Base-by-base conservation (phyloP, 2,329 filamentous ascomycete species). In the Calonectria pseudoturangicola region DNA sequence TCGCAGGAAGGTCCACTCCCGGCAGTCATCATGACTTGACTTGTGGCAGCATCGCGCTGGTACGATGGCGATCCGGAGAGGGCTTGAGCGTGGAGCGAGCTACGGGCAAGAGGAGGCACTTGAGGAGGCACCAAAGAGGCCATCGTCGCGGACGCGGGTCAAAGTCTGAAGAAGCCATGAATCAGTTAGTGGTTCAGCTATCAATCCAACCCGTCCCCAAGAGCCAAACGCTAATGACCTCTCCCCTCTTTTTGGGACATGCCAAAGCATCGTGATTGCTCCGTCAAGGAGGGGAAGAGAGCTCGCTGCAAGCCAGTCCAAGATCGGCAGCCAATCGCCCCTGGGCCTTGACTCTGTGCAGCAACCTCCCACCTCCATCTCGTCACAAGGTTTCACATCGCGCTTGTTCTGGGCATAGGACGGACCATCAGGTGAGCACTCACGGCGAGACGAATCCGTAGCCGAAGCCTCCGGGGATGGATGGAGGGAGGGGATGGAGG, bases 361-460 rank as follows among this genome's bases (percentile, higher is more conserved):
- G 47, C 15, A 21, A 21, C 21, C 21, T 21, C 21, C 21, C 21
- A 56, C 76, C 58, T 79, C 77, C 76, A 68, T 77, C 50, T 66
- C 69, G 50, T 64, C 78, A 78, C 77, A 80, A 80, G 76, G 78
- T 80, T 80, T 79, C 76, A 76, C 73, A 27, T 30, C 54, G 75
- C 66, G 50, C 74, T 72, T 70, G 68, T 66, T 71, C 50, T 45
- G 60, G 48, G 54, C 66, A 63, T 70, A 68, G 66, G 68, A 71
- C 71, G 70, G 73, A 66, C 70, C 68, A 77, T 80, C 78, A 80
- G 77, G 78, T 80, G 78, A 80, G 78, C 74, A 73, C 43, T 21
- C 77, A 72, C 76, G 41, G 48, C 45, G 27, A 68, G 68, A 78
- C 73, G 74, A 68, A 76, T 75, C 76, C 68, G 72, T 68, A 79